Evolutionary conservation across 2,329 filamentous ascomycete genomes (phyloP).

Genomic region (Calonectria hongkongensis): DNA sequence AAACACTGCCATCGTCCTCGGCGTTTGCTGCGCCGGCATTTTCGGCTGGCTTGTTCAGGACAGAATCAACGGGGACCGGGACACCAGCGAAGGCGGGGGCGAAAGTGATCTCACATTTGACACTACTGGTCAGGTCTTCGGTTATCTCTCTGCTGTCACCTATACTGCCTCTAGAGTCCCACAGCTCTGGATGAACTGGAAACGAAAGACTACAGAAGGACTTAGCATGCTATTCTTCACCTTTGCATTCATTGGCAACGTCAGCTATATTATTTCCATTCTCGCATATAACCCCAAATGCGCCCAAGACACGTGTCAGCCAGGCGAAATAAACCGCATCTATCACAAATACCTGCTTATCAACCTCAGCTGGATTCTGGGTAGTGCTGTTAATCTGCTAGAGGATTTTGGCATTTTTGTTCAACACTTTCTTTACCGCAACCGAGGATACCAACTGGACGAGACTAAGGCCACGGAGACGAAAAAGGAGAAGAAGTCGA

Average conservation of each 20-base stretch:
- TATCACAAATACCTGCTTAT: conserved; percentile 91
- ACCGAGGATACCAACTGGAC: conserved; percentile 50
- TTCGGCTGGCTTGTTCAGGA: conserved; percentile 86
- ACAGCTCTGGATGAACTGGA: conserved; percentile 93
- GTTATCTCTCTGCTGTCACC: conserved; percentile 91
- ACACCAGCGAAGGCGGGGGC: conserved; percentile 55
- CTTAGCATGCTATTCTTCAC: conserved; percentile 96
- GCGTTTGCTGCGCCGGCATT: conserved; percentile 89
- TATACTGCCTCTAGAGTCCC: conserved; percentile 94
- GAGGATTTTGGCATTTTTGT: conserved; percentile 91
- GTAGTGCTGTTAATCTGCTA: conserved; percentile 89
- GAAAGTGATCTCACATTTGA: conserved; percentile 79
- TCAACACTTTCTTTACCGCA: conserved; percentile 91
- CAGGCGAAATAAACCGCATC: conserved; percentile 78
- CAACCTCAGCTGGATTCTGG: conserved; percentile 92
- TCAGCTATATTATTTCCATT: conserved; percentile 95
- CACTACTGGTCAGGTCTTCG: conserved; percentile 89
- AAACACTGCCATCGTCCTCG: conserved; percentile 74
- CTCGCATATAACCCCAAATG: conserved; percentile 90
- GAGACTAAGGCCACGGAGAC: neutral
- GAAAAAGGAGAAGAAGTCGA: neutral
- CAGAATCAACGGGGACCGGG: conserved; percentile 63
- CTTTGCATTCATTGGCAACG: conserved; percentile 95
- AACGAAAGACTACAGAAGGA: conserved; percentile 93
- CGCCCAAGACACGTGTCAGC: conserved; percentile 70